These are phyloP conservation scores for Castanospermum australe DNA, from an alignment of 306 rosid genomes.

Conservation along the genomic window DNA sequence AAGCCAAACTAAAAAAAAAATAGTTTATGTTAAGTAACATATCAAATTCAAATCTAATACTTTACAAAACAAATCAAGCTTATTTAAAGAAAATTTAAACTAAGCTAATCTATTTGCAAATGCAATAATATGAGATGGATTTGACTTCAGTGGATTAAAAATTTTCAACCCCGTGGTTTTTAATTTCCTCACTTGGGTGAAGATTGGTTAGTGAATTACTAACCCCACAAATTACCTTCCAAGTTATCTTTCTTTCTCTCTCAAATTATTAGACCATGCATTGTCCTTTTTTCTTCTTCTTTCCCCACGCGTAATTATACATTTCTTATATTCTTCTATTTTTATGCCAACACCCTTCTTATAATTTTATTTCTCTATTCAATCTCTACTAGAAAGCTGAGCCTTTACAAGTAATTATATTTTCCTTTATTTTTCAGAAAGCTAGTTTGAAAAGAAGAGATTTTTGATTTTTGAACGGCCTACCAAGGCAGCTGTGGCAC, in stretches of 20 bases:
- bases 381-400: not conserved
- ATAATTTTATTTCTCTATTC: not conserved
- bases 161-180: slow-evolving; percentile 20
- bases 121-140: slow-evolving; percentile 18
- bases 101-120: too few relatives aligned
- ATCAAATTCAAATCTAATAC: too few relatives aligned
- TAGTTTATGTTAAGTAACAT: too few relatives aligned
- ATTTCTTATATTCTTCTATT: not conserved
- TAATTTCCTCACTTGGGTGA: slow-evolving; percentile 23
- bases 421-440: not conserved
- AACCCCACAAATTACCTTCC: slow-evolving; percentile 13
- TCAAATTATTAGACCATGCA: not conserved
- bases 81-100: too few relatives aligned
- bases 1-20: too few relatives aligned
- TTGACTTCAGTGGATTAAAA: slow-evolving; percentile 21
- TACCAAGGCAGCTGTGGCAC: not conserved
- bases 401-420: too few relatives aligned
- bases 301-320: not conserved
- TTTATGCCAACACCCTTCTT: not conserved
- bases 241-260: not conserved
- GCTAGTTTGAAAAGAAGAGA: not conserved
- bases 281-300: not conserved
- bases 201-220: slow-evolving; percentile 33
- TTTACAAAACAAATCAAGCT: too few relatives aligned
- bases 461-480: not conserved